These are phyloP conservation scores for Triticum turgidum DNA, from an alignment of 176 grass and related monocot species.

Conservation along the genomic window DNA sequence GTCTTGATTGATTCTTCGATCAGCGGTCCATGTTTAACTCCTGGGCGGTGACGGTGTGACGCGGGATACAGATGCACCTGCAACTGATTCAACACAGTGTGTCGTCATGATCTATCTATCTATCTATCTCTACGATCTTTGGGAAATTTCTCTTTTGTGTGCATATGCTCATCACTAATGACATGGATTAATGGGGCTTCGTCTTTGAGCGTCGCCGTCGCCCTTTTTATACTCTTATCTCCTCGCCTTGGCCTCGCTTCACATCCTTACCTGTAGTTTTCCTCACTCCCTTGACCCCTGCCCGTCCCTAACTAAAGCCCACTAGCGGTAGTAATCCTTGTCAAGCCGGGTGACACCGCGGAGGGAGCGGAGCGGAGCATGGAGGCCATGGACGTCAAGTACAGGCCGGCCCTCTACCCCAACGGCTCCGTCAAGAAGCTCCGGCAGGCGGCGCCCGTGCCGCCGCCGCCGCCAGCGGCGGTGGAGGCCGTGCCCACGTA, in stretches of 20 bases:
- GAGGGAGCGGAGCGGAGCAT: background rate
- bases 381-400: constrained; percentile 61
- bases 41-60: background rate
- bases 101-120: background rate
- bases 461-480: background rate
- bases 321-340: background rate
- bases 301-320: background rate
- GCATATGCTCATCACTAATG: background rate
- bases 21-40: background rate
- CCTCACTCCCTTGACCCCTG: constrained; percentile 9
- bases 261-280: constrained; percentile 32
- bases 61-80: background rate
- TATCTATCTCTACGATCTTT: background rate
- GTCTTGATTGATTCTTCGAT: background rate
- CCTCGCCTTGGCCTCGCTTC: constrained; percentile 19
- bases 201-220: background rate
- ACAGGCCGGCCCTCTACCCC: constrained; percentile 52
- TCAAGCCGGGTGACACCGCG: background rate
- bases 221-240: constrained; percentile 37
- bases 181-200: background rate
- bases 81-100: background rate
- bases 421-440: constrained; percentile 82
- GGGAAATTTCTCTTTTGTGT: no score
- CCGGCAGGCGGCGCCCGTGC: constrained; percentile 29
- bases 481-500: constrained; percentile 36